Evolutionary conservation across 495 filamentous ascomycete species (phyloP), one percentile per base, ranked within the genome.

Genomic region (Aspergillus asperescens): DNA sequence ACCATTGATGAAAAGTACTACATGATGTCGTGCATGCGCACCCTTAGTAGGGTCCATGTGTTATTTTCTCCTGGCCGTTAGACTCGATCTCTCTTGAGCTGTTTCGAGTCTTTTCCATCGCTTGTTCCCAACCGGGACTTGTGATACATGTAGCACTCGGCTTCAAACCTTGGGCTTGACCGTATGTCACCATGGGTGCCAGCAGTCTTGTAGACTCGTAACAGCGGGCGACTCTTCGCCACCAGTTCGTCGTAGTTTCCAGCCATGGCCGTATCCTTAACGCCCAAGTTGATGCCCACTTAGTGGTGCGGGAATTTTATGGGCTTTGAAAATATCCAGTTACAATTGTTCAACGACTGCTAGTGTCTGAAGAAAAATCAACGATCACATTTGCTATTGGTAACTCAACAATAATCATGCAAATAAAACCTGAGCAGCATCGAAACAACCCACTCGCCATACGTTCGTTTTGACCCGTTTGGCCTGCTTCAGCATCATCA

Each of bases 1-100:
- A 74, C 66, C 68, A 74, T 74, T 74, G 71, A 58, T 72, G 68
- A 71, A 74, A 72, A 65, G 66, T 61, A 42, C 19, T 34, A 22
- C 25, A 60, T 56, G 61, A 60, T 63, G 61, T 53, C 23, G 46
- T 13, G 29, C 37, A 42, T 42, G 43, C 40, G 19, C 39, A 28
- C 25, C 42, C n/a, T 18, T 13, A 16, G 31, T 4, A 23, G 38
- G 40, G 49, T 37, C 24, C 24, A 50, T 27, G 43, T 32, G n/a
- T 31, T 50, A 28, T 31, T 50, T 42, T 42, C 19, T 28, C 34
- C 32, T 40, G 40, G 28, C 59, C 55, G 40, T 42, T 32, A 43
- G 29, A 34, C 43, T 28, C 22, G 27, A 25, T 20, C 9, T 48
- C 43, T 23, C 7, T 29, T 22, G 13, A 20, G 40, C 7, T 22